Evolutionary conservation across 2,329 filamentous ascomycete genomes (phyloP).

Genomic region (Stagonosporopsis chrysanthemi): DNA sequence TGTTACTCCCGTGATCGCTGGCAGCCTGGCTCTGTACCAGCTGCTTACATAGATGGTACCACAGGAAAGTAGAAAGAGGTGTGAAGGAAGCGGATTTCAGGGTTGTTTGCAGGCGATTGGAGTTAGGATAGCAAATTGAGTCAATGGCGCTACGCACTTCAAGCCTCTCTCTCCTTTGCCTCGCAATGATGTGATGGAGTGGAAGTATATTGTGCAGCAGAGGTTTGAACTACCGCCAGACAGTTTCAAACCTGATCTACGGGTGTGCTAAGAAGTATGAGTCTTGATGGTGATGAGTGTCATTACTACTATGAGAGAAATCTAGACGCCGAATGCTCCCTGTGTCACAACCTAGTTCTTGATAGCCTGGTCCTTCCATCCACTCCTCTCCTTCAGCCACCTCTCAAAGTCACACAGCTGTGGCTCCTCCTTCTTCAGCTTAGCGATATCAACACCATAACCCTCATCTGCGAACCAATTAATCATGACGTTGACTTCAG

Average conservation of each 20-base stretch:
- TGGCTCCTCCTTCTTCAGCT: slow-evolving; percentile 54
- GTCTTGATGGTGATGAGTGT: too few relatives aligned
- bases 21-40: slow-evolving; percentile 44
- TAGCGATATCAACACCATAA: slow-evolving; percentile 56
- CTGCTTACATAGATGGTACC: slow-evolving; percentile 20
- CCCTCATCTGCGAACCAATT: slow-evolving; percentile 60
- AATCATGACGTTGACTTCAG: slow-evolving; percentile 58
- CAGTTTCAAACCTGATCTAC: too few relatives aligned
- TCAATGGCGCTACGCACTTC: neutral
- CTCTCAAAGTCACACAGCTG: slow-evolving; percentile 57
- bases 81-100: neutral
- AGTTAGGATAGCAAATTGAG: neutral
- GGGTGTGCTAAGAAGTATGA: too few relatives aligned
- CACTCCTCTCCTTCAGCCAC: slow-evolving; percentile 59
- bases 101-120: neutral
- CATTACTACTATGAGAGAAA: neutral
- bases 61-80: neutral
- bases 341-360: slow-evolving; percentile 7
- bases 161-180: too few relatives aligned
- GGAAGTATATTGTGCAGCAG: too few relatives aligned
- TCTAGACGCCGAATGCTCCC: neutral
- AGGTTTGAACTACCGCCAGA: neutral
- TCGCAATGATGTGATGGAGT: too few relatives aligned
- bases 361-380: slow-evolving; percentile 42
- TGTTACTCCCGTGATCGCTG: slow-evolving; percentile 46